phyloP scores from a whole-genome alignment of 371 early-diverging fungal species.

The Lichtheimia ornata region DNA sequence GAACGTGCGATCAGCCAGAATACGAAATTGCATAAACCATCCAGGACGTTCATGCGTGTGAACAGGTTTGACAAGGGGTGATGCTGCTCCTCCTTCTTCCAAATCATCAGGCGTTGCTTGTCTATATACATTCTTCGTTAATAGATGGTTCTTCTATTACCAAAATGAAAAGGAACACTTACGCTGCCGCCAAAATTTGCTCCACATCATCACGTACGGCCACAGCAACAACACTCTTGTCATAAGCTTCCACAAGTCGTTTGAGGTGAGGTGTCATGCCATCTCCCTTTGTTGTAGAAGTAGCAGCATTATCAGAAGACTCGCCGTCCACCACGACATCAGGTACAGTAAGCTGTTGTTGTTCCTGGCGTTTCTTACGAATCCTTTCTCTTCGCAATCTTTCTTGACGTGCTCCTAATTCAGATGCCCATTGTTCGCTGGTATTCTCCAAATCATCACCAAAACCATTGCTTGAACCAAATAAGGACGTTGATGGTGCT shows the following conservation, averaged over 20 bases:
- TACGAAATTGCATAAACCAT: conserved; percentile 75
- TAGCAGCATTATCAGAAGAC: not conserved
- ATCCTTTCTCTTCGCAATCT: conserved; percentile 20
- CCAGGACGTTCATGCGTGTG: conserved; percentile 60
- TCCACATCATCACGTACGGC: conserved; percentile 51
- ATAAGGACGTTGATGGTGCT: conserved; percentile 8
- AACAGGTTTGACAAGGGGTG: conserved; percentile 23
- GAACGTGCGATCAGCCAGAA: conserved; percentile 82
- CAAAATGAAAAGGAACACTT: conserved; percentile 5
- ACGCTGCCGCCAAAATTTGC: conserved; percentile 26
- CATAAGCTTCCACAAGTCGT: conserved; percentile 46
- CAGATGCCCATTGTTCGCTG: conserved; percentile 47
- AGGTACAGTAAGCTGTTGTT: conserved; percentile 10
- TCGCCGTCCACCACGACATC: conserved; percentile 31
- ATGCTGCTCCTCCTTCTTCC: conserved; percentile 17
- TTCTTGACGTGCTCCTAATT: conserved; percentile 28
- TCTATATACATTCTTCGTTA: conserved; percentile 1
- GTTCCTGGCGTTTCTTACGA: conserved; percentile 12
- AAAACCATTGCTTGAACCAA: conserved; percentile 11
- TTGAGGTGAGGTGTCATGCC: conserved; percentile 44
- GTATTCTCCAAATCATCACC: conserved; percentile 39
- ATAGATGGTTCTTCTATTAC: no score
- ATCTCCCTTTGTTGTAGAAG: conserved; percentile 10
- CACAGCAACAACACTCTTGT: conserved; percentile 41
- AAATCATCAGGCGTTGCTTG: conserved; percentile 18